These are phyloP conservation scores for Otatea glauca DNA, from an alignment of 176 grass and related monocot species.

Conservation along the genomic window DNA sequence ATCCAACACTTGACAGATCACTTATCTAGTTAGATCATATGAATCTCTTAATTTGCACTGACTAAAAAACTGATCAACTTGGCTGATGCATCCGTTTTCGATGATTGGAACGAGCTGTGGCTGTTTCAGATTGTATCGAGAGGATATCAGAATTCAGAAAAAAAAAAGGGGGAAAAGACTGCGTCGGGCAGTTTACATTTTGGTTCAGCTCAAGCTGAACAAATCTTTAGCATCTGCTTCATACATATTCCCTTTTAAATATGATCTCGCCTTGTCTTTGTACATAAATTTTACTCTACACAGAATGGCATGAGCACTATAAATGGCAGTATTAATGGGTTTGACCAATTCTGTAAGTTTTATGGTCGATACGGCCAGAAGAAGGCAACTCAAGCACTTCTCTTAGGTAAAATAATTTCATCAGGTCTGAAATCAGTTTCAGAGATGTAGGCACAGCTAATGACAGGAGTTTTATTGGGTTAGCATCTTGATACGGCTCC, in stretches of 20 bases:
- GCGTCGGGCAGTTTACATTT: neutral
- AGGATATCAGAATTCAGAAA: neutral
- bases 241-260: no score
- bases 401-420: neutral
- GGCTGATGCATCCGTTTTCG: neutral
- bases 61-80: neutral
- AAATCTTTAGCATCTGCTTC: neutral
- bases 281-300: neutral
- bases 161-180: neutral
- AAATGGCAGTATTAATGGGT: neutral
- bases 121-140: neutral
- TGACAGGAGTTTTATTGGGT: neutral
- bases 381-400: conserved; percentile 10
- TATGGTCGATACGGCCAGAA: neutral
- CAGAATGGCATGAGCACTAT: neutral
- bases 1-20: conserved; percentile 15
- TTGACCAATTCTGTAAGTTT: conserved; percentile 22
- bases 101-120: neutral
- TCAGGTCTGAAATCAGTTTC: conserved; percentile 6
- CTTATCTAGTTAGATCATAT: neutral
- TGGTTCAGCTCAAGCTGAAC: neutral
- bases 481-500: conserved; percentile 9
- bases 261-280: neutral
- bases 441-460: neutral
- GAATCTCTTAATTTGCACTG: neutral